These are phyloP conservation scores for Xanthoconium purpureum DNA, from an alignment of 768 basidiomycete genomes.

Conservation along the genomic window DNA sequence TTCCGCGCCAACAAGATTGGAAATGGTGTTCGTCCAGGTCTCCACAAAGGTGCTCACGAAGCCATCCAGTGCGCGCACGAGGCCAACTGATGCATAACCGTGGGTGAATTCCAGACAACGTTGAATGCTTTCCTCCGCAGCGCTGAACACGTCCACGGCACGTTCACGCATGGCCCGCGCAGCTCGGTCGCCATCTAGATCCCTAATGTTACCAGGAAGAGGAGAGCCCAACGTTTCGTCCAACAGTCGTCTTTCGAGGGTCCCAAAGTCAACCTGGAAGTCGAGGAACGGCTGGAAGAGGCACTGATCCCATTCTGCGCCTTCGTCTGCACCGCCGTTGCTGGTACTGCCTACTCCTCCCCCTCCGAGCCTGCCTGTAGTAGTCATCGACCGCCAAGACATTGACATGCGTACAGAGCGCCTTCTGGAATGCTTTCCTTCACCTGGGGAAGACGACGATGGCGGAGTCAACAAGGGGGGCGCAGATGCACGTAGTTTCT, in stretches of 20 bases:
- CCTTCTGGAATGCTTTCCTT: conserved; percentile 40
- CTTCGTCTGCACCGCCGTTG: conserved; percentile 17
- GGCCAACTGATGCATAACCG: conserved; percentile 76
- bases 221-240: conserved; percentile 54
- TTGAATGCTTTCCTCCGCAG: conserved; percentile 75
- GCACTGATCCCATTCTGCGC: conserved; percentile 79
- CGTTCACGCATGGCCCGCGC: conserved; percentile 73
- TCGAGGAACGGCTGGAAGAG: conserved; percentile 94
- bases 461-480: conserved; percentile 20
- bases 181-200: conserved; percentile 37
- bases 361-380: conserved; percentile 17
- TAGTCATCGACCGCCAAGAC: conserved; percentile 48
- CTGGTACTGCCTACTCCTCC: conserved; percentile 6
- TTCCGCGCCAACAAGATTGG: conserved; percentile 32
- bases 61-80: conserved; percentile 71
- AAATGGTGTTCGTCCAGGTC: conserved; percentile 53
- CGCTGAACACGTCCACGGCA: conserved; percentile 67
- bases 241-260: conserved; percentile 71
- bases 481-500: conserved; percentile 54
- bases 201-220: conserved; percentile 28
- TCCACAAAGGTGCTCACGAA: conserved; percentile 72
- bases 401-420: conserved; percentile 66
- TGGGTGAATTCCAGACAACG: conserved; percentile 82
- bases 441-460: conserved; percentile 21
- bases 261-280: conserved; percentile 80